Evolutionary conservation across 2,329 filamentous ascomycete genomes (phyloP), one percentile per base, ranked within the genome.

Genomic region (Colletotrichum orchidophilum): DNA sequence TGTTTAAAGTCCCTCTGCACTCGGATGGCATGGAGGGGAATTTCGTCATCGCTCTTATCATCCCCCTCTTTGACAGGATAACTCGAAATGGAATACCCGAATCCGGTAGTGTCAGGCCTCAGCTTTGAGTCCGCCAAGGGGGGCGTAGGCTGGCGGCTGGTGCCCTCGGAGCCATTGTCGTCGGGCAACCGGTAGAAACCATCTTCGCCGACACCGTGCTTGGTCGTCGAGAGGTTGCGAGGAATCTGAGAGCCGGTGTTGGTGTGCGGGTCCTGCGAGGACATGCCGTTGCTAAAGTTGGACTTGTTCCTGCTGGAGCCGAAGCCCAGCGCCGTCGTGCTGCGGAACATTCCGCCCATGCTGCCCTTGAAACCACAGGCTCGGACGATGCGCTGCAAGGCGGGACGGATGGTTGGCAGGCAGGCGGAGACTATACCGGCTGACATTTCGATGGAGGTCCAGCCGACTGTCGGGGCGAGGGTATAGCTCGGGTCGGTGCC

Each of bases 351-450:
- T 60, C 79, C 80, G n/a, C 79, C 78, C 31, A 70, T 73, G 7
- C 76, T 57, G 11, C 77, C 74, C 68, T 83, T 85, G 21, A 85
- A 79, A n/a, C 84, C 82, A 12, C 85, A 73, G 3, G 77, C 80
- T 5, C 82, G 80, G 3, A 82, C 78, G 8, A 83, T 77, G 11
- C 75, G 21, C 3, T 79, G 78, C 35, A 87, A 73, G 15, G 86
- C 80, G 3, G 86, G 86, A 6, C 85, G 81, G 49, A 88, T 78
- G 0, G 87, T 87, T 0, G 87, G 87, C 0, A 88, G 83, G 72
- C 85, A 87, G 7, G 87, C 87, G 0, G 86, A 87, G 53, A 87
- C 80, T 73, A 89, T 87, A 60, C 86, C 87, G 0, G 83, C 82
- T 0, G 84, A 80, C 76, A 85, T 83, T 74, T 87, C 86, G 71